Percentiles rank a stretch among this genome's conserved stretches.
phyloP scores from a whole-genome alignment of 2,329 filamentous ascomycete genomes.

The Phyllosticta ampelicida region DNA sequence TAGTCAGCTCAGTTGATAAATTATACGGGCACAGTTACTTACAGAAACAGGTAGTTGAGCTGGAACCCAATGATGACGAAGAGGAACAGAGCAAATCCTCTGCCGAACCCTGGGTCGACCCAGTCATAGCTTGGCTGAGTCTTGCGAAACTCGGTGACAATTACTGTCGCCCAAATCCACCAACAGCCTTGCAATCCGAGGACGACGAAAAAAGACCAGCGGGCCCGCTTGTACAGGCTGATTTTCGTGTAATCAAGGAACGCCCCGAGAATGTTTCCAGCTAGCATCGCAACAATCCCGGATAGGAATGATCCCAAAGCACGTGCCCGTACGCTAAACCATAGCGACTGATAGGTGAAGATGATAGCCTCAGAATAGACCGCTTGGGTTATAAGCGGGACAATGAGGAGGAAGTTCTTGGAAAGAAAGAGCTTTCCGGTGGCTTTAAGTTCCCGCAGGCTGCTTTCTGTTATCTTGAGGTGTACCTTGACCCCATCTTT shows the following conservation, averaged over 20 bases:
- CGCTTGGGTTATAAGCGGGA: constrained; percentile 59
- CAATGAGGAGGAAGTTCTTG: constrained; percentile 51
- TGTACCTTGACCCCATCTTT: constrained; percentile 53
- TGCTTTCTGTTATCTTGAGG: constrained; percentile 46
- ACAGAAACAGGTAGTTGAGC: constrained; percentile 62
- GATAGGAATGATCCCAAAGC: constrained; percentile 62
- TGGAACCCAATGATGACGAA: constrained; percentile 59
- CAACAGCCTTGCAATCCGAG: constrained; percentile 53
- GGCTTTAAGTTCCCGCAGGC: constrained; percentile 48
- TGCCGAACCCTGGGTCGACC: constrained; percentile 51
- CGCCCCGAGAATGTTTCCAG: constrained; percentile 53
- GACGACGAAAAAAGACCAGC: constrained; percentile 45
- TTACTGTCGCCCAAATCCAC: constrained; percentile 61
- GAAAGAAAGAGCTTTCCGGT: constrained; percentile 50
- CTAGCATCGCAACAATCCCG: constrained; percentile 54
- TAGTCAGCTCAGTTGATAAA: background rate
- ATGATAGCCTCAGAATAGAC: constrained; percentile 63
- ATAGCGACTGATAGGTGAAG: constrained; percentile 55
- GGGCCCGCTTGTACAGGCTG: constrained; percentile 43
- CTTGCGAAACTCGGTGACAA: constrained; percentile 49
- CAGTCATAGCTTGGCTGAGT: constrained; percentile 56
- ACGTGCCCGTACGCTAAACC: constrained; percentile 59
- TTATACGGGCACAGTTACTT: background rate
- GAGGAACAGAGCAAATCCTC: constrained; percentile 55
- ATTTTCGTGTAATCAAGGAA: constrained; percentile 51